phyloP scores from a whole-genome alignment of 1,284 basidiomycete genomes.

The Puccinia hordei region DNA sequence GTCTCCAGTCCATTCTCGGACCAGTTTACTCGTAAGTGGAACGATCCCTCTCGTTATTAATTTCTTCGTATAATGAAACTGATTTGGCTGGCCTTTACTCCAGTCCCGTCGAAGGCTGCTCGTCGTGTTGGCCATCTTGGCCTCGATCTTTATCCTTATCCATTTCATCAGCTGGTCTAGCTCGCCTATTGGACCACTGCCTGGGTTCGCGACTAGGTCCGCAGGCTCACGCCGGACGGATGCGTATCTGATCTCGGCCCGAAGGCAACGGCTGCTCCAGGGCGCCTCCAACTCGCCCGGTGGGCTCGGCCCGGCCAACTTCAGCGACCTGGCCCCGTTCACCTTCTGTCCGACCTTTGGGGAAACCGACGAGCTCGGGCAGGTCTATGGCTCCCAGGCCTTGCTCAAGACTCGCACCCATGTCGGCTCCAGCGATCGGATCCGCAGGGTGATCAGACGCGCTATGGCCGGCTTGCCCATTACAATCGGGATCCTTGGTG shows the following conservation, averaged over 20 bases:
- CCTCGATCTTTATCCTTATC: constrained; percentile 37
- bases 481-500: constrained; percentile 85
- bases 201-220: constrained; percentile 43
- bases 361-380: constrained; percentile 73
- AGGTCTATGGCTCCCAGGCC: constrained; percentile 74
- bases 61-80: background rate
- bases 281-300: constrained; percentile 23
- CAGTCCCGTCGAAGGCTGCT: constrained; percentile 45
- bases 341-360: constrained; percentile 85
- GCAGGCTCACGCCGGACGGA: constrained; percentile 39
- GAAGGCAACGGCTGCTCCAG: constrained; percentile 43
- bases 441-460: constrained; percentile 79
- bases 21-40: constrained; percentile 13
- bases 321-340: constrained; percentile 71
- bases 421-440: constrained; percentile 76
- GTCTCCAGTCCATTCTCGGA: constrained; percentile 8
- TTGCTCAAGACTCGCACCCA: constrained; percentile 77
- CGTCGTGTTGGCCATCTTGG: constrained; percentile 23
- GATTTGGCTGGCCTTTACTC: background rate
- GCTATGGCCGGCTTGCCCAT: constrained; percentile 82
- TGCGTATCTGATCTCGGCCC: constrained; percentile 50
- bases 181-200: constrained; percentile 28
- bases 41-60: background rate
- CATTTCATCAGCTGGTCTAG: constrained; percentile 49
- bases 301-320: constrained; percentile 48